Evolutionary conservation across 495 filamentous ascomycete species (phyloP), one percentile per base, ranked within the genome.

Genomic region (Hyaloscypha bicolor): DNA sequence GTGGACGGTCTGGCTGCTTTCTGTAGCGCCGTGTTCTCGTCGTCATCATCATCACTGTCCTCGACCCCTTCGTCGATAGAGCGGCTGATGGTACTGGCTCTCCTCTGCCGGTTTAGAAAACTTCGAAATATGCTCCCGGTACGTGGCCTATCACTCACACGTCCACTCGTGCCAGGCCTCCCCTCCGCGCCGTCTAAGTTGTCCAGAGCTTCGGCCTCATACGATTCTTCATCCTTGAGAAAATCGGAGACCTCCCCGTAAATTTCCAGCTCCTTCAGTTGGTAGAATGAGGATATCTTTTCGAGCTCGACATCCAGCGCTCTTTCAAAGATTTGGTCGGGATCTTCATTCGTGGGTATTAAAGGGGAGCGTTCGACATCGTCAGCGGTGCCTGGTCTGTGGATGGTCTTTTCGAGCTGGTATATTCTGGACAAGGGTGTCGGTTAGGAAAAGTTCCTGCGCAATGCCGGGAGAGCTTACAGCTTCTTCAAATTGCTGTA

Each of bases 401-500:
- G 83, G 68, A 85, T 81, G 69, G 79, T 84, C 81, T 96, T 95
- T 79, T 99, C 95, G 68, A 99, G 88, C 31, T 88, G 85, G 80
- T 97, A 99, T 69, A 99, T 97, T 66, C 94, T 97, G 60, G n/a
- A 48, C 8, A 59, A 39, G 33, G 16, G 35, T 2, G 21, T 6
- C 9, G 21, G 64, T 73, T 60, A 72, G 71, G 25, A 58, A 19
- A 19, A 14, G 16, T 56, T 1, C 53, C 3, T n/a, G 19, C 6
- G 16, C 21, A 9, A n/a, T 21, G 16, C n/a, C n/a, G 42, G 42
- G 30, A 6, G 57, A 45, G 83, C 93, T 75, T 80, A 97, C 94
- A 97, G 81, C 83, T 99, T 99, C 86, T 99, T 99, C 69, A 98
- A 86, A 73, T 97, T 98, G 76, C 93, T 96, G 78, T 99, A 99